Conservation (phyloP, 495 filamentous ascomycete genomes). For the Neurospora intermedia region DNA sequence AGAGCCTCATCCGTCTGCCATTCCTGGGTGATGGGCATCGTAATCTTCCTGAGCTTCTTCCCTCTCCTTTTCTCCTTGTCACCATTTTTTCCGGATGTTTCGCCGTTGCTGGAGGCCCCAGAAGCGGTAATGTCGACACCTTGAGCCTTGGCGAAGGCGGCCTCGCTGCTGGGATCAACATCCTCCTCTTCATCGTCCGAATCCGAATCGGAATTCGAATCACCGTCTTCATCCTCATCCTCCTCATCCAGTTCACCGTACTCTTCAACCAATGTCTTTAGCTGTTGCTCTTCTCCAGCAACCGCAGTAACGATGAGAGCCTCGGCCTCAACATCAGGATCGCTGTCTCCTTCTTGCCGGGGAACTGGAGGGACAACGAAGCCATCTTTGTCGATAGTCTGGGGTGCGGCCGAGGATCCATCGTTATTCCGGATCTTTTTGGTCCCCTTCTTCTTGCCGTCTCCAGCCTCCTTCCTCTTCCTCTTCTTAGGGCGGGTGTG, state of each 20-base stretch:
- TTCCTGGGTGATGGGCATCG: conserved; percentile 29
- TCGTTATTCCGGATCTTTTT: conserved; percentile 10
- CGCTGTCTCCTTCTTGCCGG: conserved; percentile 4
- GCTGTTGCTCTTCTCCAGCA: conserved; percentile 5
- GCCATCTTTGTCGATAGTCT: conserved; percentile 19
- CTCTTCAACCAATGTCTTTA: conserved; percentile 22
- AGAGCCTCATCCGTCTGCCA: conserved; percentile 39
- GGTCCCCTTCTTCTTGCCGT: conserved; percentile 17
- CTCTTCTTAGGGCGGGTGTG: conserved; percentile 31
- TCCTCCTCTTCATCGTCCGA: conserved; percentile 1
- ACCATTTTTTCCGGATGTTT: not conserved
- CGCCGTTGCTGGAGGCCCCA: not conserved
- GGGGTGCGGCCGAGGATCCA: conserved; percentile 13
- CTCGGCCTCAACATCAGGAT: conserved; percentile 3
- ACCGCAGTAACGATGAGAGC: conserved; percentile 7
- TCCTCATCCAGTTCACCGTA: conserved; percentile 24
- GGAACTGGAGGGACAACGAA: conserved; percentile 18
- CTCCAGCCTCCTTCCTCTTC: conserved; percentile 20
- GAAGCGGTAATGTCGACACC: conserved; percentile 14
- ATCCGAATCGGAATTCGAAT: not conserved
- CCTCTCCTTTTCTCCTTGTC: not conserved
- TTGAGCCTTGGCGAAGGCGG: conserved; percentile 22
- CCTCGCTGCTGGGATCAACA: conserved; percentile 20
- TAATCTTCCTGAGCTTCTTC: conserved; percentile 10
- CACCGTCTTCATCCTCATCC: conserved; percentile 23